A percentile compares a stretch with the other conserved stretches of the same genome.
phyloP scores from a whole-genome alignment of 2,329 filamentous ascomycete species.

The Ceratocystis alfenasii region DNA sequence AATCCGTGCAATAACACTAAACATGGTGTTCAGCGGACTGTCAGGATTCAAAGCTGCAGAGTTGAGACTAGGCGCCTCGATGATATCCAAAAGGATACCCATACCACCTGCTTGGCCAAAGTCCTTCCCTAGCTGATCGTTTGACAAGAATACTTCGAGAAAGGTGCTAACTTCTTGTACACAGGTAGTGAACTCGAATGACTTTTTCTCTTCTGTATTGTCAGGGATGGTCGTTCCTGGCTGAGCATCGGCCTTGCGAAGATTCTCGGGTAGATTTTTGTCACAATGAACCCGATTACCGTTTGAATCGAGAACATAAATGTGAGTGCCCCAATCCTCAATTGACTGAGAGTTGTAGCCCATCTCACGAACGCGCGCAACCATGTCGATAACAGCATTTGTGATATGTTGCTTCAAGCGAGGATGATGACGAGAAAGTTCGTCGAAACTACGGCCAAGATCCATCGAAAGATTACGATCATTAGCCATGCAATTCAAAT shows the following conservation, averaged over 20 bases:
- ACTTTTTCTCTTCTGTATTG: slow-evolving; percentile 4
- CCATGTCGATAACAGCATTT: slow-evolving; percentile 78
- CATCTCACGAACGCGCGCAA: slow-evolving; percentile 65
- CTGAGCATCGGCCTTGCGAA: slow-evolving; percentile 24
- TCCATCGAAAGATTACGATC: slow-evolving; percentile 58
- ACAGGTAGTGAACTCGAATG: slow-evolving; percentile 19
- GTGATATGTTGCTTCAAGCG: slow-evolving; percentile 67
- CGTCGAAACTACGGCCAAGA: slow-evolving; percentile 79
- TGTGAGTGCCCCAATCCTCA: slow-evolving; percentile 63
- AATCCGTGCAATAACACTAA: slow-evolving; percentile 31
- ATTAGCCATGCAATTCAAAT: slow-evolving; percentile 70
- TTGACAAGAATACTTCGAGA: slow-evolving; percentile 60
- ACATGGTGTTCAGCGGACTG: slow-evolving; percentile 20
- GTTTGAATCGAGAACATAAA: slow-evolving; percentile 51
- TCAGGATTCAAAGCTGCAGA: slow-evolving; percentile 44
- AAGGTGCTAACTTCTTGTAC: slow-evolving; percentile 51
- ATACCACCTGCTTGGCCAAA: slow-evolving; percentile 73
- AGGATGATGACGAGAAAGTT: slow-evolving; percentile 88
- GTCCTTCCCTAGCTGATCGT: slow-evolving; percentile 55
- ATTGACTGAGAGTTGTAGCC: slow-evolving; percentile 57
- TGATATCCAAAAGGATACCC: slow-evolving; percentile 72
- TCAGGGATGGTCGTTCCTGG: slow-evolving; percentile 6
- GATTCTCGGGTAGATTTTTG: slow-evolving; percentile 30
- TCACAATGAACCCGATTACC: slow-evolving; percentile 44
- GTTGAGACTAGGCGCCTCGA: slow-evolving; percentile 67